Percentiles rank a stretch among this genome's conserved stretches.
Evolutionary conservation across 768 basidiomycete genomes (phyloP).

Genomic region (Boletus insuetus): DNA sequence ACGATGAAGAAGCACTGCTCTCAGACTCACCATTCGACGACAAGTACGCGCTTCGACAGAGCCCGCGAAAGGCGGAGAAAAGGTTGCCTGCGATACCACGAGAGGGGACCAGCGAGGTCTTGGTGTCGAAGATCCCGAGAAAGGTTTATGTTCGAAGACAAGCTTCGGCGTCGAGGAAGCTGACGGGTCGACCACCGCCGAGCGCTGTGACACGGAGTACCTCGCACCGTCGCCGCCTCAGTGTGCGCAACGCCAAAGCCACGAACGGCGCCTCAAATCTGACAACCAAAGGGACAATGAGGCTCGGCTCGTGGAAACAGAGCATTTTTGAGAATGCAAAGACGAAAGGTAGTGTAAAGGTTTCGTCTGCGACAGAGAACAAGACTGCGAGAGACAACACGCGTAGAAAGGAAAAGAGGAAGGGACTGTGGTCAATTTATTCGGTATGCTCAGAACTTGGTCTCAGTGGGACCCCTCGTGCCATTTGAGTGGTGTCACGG

Average conservation of each 20-base stretch:
- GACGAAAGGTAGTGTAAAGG: slow-evolving; percentile 9
- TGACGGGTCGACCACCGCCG: background rate
- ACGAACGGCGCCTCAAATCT: background rate
- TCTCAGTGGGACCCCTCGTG: slow-evolving; percentile 8
- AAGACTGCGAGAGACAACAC: background rate
- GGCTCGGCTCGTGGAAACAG: slow-evolving; percentile 28
- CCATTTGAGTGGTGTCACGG: background rate
- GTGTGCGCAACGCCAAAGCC: slow-evolving; percentile 15
- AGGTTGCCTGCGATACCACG: slow-evolving; percentile 11
- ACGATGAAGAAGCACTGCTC: slow-evolving; percentile 23
- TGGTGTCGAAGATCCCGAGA: slow-evolving; percentile 21
- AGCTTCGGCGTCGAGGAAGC: slow-evolving; percentile 12
- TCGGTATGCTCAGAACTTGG: slow-evolving; percentile 28
- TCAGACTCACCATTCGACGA: slow-evolving; percentile 23
- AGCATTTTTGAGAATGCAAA: slow-evolving; percentile 17
- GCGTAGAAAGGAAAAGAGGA: slow-evolving; percentile 23
- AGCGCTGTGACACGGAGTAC: slow-evolving; percentile 2
- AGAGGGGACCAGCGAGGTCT: background rate
- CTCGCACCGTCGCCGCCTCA: slow-evolving; percentile 16
- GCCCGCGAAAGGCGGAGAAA: slow-evolving; percentile 12
- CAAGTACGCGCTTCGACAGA: slow-evolving; percentile 13
- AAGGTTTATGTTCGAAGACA: slow-evolving; percentile 17
- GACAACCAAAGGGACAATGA: slow-evolving; percentile 20
- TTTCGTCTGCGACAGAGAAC: slow-evolving; percentile 15
- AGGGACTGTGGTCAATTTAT: slow-evolving; percentile 28